Evolutionary conservation across 2,329 filamentous ascomycete genomes (phyloP), one percentile per base, ranked within the genome.

Genomic region (Pseudogymnoascus sp.): DNA sequence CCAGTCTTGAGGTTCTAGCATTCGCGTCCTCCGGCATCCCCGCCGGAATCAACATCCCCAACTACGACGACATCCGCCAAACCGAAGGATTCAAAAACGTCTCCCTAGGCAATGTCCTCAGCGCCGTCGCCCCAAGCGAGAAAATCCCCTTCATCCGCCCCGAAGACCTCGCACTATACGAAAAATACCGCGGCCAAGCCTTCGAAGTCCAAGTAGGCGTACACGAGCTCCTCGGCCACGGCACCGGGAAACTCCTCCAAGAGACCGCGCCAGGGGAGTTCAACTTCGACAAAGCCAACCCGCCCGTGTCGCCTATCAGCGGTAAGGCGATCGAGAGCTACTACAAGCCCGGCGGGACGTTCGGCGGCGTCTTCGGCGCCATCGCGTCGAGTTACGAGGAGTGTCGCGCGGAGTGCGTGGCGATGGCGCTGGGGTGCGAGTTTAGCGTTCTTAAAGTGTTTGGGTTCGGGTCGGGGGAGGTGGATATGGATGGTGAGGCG

Each of bases 141-240:
- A 89, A 89, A 67, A 89, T 96, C 29, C 93, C 93, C 0, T 96
- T 97, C 76, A 92, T 99, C 70, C 81, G 85, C 11, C 84, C 89
- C 1, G 80, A 83, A 47, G 93, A 97, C 69, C 80, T 94, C 21
- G 83, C 84, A 2, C 72, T 96, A 4, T 97, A 88, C 74, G 83
- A 88, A 68, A 88, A 89, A 71, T 92, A 90, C 74, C 89, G 91
- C 9, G 92, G 97, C 69, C 82, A 84, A 5, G 87, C 93, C 0
- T 97, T 97, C 69, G 93, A 97, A 74, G 91, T 97, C 1, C 92
- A 97, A 75, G 93, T 99, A 58, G 93, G 92, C 24, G 86, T 97
- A 17, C 93, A 97, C 74, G 92, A 97, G 73, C 84, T 97, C 59
- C 85, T 77, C 70, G 89, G 92, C 15, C 93, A 97, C 68, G 93